Evolutionary conservation across 805 yeast genomes (phyloP).

Genomic region (Candida fluviatilis): DNA sequence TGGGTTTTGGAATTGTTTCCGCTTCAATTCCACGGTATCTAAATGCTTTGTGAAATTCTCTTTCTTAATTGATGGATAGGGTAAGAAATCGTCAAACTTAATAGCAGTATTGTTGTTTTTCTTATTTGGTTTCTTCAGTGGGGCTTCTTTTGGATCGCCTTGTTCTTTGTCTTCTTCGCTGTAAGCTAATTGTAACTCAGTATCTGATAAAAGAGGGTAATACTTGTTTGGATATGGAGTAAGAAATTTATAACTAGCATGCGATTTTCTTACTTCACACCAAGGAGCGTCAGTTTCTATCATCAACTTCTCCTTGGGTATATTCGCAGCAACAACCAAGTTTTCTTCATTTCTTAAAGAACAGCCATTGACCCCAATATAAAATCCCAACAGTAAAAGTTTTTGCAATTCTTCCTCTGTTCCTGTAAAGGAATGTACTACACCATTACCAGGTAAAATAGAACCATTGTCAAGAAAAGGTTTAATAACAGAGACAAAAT

Average conservation of each 20-base stretch:
- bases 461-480: constrained; percentile 54
- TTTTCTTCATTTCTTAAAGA: constrained; percentile 79
- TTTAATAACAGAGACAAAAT: constrained; percentile 59
- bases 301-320: constrained; percentile 71
- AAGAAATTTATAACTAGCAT: constrained; percentile 63
- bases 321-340: constrained; percentile 53
- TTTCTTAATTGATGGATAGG: constrained; percentile 62
- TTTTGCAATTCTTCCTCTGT: constrained; percentile 56
- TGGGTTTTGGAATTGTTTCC: constrained; percentile 8
- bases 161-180: constrained; percentile 7
- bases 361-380: constrained; percentile 88
- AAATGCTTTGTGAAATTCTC: constrained; percentile 47
- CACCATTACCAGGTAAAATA: constrained; percentile 52
- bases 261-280: constrained; percentile 90
- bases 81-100: constrained; percentile 48
- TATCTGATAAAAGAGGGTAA: constrained; percentile 39
- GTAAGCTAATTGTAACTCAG: not conserved
- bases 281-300: constrained; percentile 98
- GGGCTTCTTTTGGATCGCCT: constrained; percentile 2
- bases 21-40: constrained; percentile 9
- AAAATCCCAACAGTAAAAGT: constrained; percentile 57
- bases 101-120: constrained; percentile 8
- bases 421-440: constrained; percentile 96
- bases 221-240: constrained; percentile 52
- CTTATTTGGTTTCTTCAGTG: not conserved